phyloP scores from a whole-genome alignment of 768 basidiomycete species.

The Sporobolomyces pararoseus region DNA sequence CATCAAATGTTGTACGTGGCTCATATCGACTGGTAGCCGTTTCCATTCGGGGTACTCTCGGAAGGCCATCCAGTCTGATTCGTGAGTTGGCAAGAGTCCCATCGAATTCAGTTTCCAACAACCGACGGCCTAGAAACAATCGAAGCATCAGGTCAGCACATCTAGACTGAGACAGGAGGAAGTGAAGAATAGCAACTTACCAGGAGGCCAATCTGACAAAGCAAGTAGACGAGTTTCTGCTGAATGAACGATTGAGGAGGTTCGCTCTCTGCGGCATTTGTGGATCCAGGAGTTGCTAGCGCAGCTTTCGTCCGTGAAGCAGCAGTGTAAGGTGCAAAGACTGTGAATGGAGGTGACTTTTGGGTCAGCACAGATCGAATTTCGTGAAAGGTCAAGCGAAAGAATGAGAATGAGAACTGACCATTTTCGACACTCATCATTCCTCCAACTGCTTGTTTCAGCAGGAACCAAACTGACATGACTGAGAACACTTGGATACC shows the following conservation, averaged over 20 bases:
- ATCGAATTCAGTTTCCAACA: conserved; percentile 45
- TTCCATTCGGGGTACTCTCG: not conserved
- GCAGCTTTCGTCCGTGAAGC: conserved; percentile 3
- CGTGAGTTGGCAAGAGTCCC: conserved; percentile 44
- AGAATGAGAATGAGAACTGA: conserved; percentile 11
- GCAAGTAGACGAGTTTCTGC: conserved; percentile 43
- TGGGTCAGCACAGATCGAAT: not conserved
- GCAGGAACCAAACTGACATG: conserved; percentile 44
- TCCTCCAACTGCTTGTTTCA: conserved; percentile 43
- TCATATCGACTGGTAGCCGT: conserved; percentile 12
- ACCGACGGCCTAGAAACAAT: conserved; percentile 31
- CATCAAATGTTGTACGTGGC: not conserved
- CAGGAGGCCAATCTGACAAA: conserved; percentile 42
- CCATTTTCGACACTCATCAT: conserved; percentile 41
- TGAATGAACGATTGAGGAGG: conserved; percentile 12
- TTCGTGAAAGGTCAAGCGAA: not conserved
- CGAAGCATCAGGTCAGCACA: not conserved
- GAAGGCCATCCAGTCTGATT: conserved; percentile 42
- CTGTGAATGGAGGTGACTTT: conserved; percentile 2
- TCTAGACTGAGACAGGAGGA: not conserved
- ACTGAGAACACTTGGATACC: conserved; percentile 46
- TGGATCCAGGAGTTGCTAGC: not conserved
- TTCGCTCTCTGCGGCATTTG: not conserved
- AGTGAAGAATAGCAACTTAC: conserved; percentile 14
- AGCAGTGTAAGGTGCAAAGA: conserved; percentile 22